Percentiles rank a stretch among this genome's conserved stretches.
Evolutionary conservation across 1,284 basidiomycete genomes (phyloP).

Genomic region (Leccinum solheimii): DNA sequence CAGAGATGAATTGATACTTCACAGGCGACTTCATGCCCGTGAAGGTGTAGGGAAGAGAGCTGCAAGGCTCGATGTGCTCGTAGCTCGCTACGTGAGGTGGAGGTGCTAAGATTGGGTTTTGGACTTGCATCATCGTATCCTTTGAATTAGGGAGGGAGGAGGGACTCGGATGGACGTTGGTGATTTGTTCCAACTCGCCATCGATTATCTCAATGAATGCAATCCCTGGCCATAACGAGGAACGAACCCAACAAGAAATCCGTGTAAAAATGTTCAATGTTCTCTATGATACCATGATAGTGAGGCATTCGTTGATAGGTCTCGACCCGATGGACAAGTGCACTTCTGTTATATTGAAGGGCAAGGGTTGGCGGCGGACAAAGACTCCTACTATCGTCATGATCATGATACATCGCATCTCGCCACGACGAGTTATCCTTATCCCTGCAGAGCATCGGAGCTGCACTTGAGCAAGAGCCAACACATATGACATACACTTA

Average conservation of each 20-base stretch:
- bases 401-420: constrained; percentile 92
- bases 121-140: too few relatives aligned
- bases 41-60: too few relatives aligned
- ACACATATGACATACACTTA: constrained; percentile 34
- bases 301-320: constrained; percentile 95
- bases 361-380: constrained; percentile 71
- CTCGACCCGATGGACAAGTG: constrained; percentile 95
- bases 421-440: constrained; percentile 46
- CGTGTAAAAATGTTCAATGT: constrained; percentile 95
- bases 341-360: constrained; percentile 95
- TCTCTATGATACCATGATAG: constrained; percentile 96
- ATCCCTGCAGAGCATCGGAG: constrained; percentile 14
- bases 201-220: constrained; percentile 47
- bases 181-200: constrained; percentile 31
- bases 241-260: constrained; percentile 82
- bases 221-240: background rate
- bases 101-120: too few relatives aligned
- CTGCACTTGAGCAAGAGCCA: background rate
- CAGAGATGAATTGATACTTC: too few relatives aligned
- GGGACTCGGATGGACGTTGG: too few relatives aligned
- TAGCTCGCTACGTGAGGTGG: too few relatives aligned
- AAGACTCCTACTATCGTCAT: constrained; percentile 77
- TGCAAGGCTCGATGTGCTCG: too few relatives aligned
- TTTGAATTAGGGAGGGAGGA: too few relatives aligned
- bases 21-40: too few relatives aligned